These are phyloP conservation scores for Eucalyptus curtisii DNA, from an alignment of 345 rosid species.

Conservation along the genomic window DNA sequence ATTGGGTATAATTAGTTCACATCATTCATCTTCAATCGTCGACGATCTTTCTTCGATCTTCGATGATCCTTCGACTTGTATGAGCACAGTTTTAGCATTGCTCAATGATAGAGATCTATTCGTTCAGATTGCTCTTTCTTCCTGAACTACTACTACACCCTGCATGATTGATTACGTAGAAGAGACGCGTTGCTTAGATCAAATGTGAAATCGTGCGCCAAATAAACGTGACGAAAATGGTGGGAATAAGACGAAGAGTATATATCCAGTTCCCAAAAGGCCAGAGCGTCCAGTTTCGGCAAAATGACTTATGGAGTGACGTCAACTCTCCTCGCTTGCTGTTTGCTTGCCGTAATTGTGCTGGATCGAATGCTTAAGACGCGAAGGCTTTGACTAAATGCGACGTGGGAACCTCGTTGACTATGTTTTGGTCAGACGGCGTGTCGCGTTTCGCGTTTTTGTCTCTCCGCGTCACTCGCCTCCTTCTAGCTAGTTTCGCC, in stretches of 20 bases:
- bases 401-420: not conserved
- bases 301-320: not conserved
- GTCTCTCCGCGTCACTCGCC: not conserved
- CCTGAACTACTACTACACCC: not conserved
- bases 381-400: not conserved
- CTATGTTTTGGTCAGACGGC: not conserved
- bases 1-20: not conserved
- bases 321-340: not conserved
- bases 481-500: not conserved
- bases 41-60: not conserved
- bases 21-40: not conserved
- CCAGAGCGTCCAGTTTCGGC: not conserved
- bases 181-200: not conserved
- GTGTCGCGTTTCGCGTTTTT: not conserved
- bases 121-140: not conserved
- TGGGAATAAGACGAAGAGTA: rapidly evolving
- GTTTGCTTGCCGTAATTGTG: not conserved
- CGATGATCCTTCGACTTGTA: not conserved
- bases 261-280: not conserved
- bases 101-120: not conserved
- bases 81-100: not conserved
- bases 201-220: not conserved
- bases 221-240: not conserved
- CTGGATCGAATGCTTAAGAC: not conserved
- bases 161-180: not conserved